Conservation (phyloP, 495 filamentous ascomycete genomes). For the Hyaloscypha finlandica region DNA sequence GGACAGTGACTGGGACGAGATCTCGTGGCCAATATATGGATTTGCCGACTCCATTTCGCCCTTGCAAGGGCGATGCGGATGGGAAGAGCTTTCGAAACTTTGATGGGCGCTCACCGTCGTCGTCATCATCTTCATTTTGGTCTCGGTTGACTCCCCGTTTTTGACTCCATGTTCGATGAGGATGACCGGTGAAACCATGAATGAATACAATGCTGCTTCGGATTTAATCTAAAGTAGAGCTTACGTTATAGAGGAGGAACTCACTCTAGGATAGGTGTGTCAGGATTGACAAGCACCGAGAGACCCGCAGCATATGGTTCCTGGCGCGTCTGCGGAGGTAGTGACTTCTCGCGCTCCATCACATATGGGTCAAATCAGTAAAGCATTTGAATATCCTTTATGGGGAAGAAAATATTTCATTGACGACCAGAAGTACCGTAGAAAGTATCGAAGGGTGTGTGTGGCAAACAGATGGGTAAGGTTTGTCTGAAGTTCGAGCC, state of each 20-base stretch:
- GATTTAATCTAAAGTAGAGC: background rate
- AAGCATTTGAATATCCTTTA: background rate
- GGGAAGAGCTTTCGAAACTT: slow-evolving; percentile 15
- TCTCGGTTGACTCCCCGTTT: slow-evolving; percentile 2
- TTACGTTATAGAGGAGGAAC: background rate
- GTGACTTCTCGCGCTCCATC: slow-evolving; percentile 2
- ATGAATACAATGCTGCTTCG: slow-evolving; percentile 36
- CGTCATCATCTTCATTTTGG: slow-evolving; percentile 6
- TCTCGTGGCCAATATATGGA: slow-evolving; percentile 27
- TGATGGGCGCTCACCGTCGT: slow-evolving; percentile 12
- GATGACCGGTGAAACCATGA: slow-evolving; percentile 38
- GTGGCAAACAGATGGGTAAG: too few species aligned
- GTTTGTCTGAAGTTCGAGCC: too few species aligned
- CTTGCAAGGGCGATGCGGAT: slow-evolving; percentile 1
- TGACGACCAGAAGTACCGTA: too few species aligned
- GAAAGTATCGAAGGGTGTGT: too few species aligned
- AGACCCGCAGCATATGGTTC: background rate
- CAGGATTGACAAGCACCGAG: slow-evolving; percentile 9
- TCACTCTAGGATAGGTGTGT: slow-evolving; percentile 13
- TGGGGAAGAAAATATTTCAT: background rate
- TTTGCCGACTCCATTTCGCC: background rate
- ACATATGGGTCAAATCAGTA: background rate
- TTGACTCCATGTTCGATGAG: slow-evolving; percentile 33
- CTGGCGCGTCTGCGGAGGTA: background rate
- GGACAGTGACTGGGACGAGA: slow-evolving; percentile 30